These are phyloP conservation scores for Phytopythium sindhum DNA, from an alignment of 352 stramenopile species.

Conservation along the genomic window DNA sequence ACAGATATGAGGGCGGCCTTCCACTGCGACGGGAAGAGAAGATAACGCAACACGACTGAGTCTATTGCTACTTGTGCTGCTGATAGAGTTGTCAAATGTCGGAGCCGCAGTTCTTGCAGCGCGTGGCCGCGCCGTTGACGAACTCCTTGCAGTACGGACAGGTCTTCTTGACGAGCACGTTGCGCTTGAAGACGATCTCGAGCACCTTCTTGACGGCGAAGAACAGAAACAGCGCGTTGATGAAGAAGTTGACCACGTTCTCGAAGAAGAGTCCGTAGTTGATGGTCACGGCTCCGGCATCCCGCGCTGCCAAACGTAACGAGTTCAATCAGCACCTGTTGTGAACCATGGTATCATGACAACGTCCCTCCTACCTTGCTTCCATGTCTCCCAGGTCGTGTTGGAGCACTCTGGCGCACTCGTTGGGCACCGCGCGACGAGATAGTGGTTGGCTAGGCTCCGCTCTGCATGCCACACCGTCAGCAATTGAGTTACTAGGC, in stretches of 20 bases:
- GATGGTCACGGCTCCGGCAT: slow-evolving; percentile 56
- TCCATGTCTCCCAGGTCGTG: slow-evolving; percentile 59
- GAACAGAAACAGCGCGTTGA: slow-evolving; percentile 71
- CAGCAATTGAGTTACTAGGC: background rate
- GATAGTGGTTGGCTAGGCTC: slow-evolving; percentile 61
- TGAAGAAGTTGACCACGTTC: slow-evolving; percentile 74
- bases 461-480: slow-evolving; percentile 25
- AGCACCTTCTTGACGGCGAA: slow-evolving; percentile 69
- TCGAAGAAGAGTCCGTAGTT: slow-evolving; percentile 69
- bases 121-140: slow-evolving; percentile 52
- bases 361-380: slow-evolving; percentile 37
- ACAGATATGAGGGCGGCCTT: background rate
- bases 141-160: slow-evolving; percentile 70
- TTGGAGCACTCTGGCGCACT: slow-evolving; percentile 29
- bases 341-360: no score
- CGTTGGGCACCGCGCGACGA: slow-evolving; percentile 45
- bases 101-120: slow-evolving; percentile 30
- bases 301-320: slow-evolving; percentile 24
- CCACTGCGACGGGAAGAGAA: background rate
- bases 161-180: slow-evolving; percentile 59
- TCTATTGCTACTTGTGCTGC: background rate
- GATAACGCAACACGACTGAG: background rate
- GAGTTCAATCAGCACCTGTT: no score
- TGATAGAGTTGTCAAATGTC: slow-evolving; percentile 14
- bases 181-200: slow-evolving; percentile 59